Conservation (phyloP, 1,284 basidiomycete genomes). For the Athelia psychrophila region DNA sequence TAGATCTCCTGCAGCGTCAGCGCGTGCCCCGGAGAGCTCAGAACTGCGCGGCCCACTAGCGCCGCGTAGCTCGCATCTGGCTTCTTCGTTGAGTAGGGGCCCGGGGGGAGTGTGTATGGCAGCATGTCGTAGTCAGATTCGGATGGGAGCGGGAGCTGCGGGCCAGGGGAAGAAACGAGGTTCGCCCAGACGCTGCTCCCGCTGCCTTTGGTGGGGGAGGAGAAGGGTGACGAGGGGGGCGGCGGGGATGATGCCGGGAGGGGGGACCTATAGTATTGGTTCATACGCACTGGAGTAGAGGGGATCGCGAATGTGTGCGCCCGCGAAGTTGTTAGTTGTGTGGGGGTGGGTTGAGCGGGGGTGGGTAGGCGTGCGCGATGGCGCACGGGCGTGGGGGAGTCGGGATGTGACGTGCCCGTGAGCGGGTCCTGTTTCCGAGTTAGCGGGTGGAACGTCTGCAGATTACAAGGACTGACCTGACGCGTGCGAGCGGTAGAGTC, state of each 20-base stretch:
- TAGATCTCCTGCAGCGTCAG: slow-evolving; percentile 96
- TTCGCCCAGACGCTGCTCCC: slow-evolving; percentile 50
- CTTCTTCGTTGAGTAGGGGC: slow-evolving; percentile 77
- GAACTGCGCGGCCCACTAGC: slow-evolving; percentile 92
- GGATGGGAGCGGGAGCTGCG: slow-evolving; percentile 58
- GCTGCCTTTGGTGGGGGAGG: slow-evolving; percentile 53
- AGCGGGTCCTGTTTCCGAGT: slow-evolving; percentile 12
- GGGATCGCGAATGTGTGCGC: slow-evolving; percentile 35
- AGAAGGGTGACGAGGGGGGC: slow-evolving; percentile 37
- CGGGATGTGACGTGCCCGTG: slow-evolving; percentile 11
- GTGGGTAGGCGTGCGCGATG: slow-evolving; percentile 22
- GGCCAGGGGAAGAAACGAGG: slow-evolving; percentile 77
- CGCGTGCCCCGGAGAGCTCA: slow-evolving; percentile 80
- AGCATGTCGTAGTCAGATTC: slow-evolving; percentile 60
- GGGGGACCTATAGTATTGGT: slow-evolving; percentile 41
- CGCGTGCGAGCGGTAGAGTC: slow-evolving; percentile 33
- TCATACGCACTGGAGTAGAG: slow-evolving; percentile 23
- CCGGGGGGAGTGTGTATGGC: slow-evolving; percentile 75
- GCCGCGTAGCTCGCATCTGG: slow-evolving; percentile 91
- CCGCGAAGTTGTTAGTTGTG: slow-evolving; percentile 19
- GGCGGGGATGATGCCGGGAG: slow-evolving; percentile 48
- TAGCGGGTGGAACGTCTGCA: slow-evolving; percentile 5
- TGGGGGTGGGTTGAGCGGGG: slow-evolving; percentile 30
- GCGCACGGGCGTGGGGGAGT: slow-evolving; percentile 29
- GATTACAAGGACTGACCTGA: slow-evolving; percentile 25